Evolutionary conservation across 2,329 filamentous ascomycete genomes (phyloP), one percentile per base, ranked within the genome.

Genomic region (Onygenales sp.): DNA sequence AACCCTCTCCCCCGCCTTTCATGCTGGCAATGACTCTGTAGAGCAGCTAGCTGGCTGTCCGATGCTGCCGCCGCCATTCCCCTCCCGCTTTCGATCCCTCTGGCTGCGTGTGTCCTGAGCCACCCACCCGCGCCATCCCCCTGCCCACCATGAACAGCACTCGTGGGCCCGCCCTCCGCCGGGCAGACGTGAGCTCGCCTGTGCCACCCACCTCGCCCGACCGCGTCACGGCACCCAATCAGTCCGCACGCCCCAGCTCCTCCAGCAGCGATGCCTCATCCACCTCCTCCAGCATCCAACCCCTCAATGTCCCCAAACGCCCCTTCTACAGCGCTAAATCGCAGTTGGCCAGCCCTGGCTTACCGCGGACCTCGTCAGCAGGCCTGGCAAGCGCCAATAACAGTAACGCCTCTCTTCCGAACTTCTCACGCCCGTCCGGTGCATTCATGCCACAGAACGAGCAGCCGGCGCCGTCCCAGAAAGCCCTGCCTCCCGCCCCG

Each of bases 261-360:
- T 74, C 73, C 55, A 72, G 69, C 57, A 75, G 73, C 62, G 71
- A 75, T 66, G 69, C 72, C 54, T 77, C 75, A 8, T 69, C 67
- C 5, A 64, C 65, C 32, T 69, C 68, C 10, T 76, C 73, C 45
- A 71, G 71, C 60, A 66, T 73, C 54, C 73, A 71, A 33, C 66
- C 71, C 38, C 67, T 72, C 53, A 74, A 71, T 39, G 68, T 68
- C 11, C 64, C 67, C 35, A 72, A 72, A 55, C 64, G 67, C 36
- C 66, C 69, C 44, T 63, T 69, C 13, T 66, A 70, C 59, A 59
- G 65, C 53, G 60, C 64, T 59, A 63, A 60, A 59, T 57, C 63
- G 54, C 63, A 53, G 52, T 55, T 55, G 50, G 56, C 54, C n/a
- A 61, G 63, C 43, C 59, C 60, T 41, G 63, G 62, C 50, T 59